Conservation (phyloP, 192 early-diverging fungal species). For the Lobulomyces angularis region DNA sequence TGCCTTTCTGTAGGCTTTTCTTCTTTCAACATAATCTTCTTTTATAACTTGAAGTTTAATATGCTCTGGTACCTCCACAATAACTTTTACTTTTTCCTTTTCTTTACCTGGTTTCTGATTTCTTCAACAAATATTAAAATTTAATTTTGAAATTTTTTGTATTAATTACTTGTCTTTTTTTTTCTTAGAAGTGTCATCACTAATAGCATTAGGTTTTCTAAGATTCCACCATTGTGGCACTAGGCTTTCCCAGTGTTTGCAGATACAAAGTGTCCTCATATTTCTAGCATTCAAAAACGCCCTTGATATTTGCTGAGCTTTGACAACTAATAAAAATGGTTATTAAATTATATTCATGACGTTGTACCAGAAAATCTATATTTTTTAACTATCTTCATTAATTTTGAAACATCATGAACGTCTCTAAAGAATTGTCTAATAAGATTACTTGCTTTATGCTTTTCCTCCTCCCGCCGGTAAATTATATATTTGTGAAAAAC, state of each 20-base stretch:
- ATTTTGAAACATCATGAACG: slow-evolving; percentile 38
- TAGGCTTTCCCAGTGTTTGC: slow-evolving; percentile 35
- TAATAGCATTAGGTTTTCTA: slow-evolving; percentile 15
- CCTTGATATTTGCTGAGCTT: slow-evolving; percentile 21
- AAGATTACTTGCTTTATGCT: slow-evolving; percentile 20
- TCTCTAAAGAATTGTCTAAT: slow-evolving; percentile 43
- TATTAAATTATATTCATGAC: background rate
- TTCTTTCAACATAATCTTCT: slow-evolving; percentile 24
- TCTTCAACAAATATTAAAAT: slow-evolving; percentile 14
- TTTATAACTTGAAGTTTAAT: slow-evolving; percentile 20
- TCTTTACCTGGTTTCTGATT: slow-evolving; percentile 15
- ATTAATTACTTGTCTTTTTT: slow-evolving; percentile 1
- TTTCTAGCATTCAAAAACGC: slow-evolving; percentile 16
- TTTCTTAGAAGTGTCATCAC: background rate
- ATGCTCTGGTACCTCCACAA: slow-evolving; percentile 12
- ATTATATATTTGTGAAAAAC: slow-evolving; percentile 27
- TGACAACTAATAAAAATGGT: slow-evolving; percentile 21
- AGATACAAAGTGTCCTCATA: slow-evolving; percentile 18
- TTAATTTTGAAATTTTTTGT: background rate
- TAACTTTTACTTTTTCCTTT: slow-evolving; percentile 3
- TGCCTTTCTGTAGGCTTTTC: slow-evolving; percentile 14
- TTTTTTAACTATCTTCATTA: slow-evolving; percentile 48
- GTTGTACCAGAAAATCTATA: slow-evolving; percentile 43
- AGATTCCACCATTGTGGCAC: slow-evolving; percentile 35
- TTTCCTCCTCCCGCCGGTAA: slow-evolving; percentile 14